Conservation (phyloP, 164 flowering plant species). For the Umbellularia californica region DNA sequence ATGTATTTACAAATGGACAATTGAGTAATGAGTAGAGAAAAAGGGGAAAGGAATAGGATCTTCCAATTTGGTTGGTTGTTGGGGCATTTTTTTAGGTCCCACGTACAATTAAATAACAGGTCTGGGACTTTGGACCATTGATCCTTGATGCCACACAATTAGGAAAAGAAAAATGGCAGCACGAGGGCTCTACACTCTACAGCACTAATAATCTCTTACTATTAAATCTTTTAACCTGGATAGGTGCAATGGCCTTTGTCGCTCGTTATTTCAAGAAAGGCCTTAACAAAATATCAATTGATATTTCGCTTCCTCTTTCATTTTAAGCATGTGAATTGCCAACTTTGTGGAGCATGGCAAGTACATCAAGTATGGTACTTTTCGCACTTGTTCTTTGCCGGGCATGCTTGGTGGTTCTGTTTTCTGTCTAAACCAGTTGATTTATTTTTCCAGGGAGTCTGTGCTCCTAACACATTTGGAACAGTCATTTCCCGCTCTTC, state of each 20-base stretch:
- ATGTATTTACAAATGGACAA: no score
- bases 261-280: slow-evolving; percentile 85
- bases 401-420: not conserved
- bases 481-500: slow-evolving; percentile 77
- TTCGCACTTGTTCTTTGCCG: slow-evolving; percentile 3
- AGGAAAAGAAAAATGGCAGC: no score
- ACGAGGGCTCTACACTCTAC: not conserved
- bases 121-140: not conserved
- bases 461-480: slow-evolving; percentile 64
- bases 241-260: slow-evolving; percentile 95
- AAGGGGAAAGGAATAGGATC: not conserved
- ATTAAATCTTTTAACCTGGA: slow-evolving; percentile 8
- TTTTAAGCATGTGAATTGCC: slow-evolving; percentile 93
- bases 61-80: not conserved
- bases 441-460: slow-evolving; percentile 51
- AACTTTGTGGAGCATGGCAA: slow-evolving; percentile 99
- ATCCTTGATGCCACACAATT: not conserved
- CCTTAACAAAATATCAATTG: slow-evolving; percentile 85
- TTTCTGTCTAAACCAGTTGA: not conserved
- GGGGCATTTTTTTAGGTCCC: not conserved
- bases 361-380: slow-evolving; percentile 74
- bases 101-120: not conserved
- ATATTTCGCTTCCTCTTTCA: slow-evolving; percentile 89
- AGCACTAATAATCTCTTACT: not conserved
- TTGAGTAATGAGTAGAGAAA: no score